Conservation (phyloP, 805 yeast species). For the Sugiyamaella smithiae region DNA sequence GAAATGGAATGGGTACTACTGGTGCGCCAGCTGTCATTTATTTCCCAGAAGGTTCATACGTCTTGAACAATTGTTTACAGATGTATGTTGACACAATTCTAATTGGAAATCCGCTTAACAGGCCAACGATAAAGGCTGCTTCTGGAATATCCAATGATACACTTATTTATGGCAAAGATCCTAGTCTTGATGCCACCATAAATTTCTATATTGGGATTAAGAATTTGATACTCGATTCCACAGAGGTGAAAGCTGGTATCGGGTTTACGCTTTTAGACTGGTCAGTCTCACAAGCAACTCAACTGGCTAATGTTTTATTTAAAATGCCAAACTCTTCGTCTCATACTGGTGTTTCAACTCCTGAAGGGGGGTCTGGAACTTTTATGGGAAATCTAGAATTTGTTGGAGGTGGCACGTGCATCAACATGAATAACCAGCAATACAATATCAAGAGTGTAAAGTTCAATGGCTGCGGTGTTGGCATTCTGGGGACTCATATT, state of each 20-base stretch:
- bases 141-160: neutral
- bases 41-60: conserved; percentile 11
- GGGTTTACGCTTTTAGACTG: conserved; percentile 6
- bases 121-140: conserved; percentile 7
- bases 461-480: conserved; percentile 10
- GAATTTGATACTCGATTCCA: conserved; percentile 7
- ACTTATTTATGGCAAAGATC: conserved; percentile 5
- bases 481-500: conserved; percentile 4
- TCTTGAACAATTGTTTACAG: conserved; percentile 1
- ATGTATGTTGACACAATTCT: conserved; percentile 10
- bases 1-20: conserved; percentile 6
- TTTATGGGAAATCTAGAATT: conserved; percentile 9
- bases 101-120: conserved; percentile 6
- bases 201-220: conserved; percentile 9
- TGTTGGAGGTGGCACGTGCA: conserved; percentile 7
- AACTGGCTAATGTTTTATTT: conserved; percentile 9
- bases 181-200: conserved; percentile 8
- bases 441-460: conserved; percentile 1
- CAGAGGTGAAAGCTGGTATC: neutral
- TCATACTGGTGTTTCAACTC: conserved; percentile 10
- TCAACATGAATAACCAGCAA: conserved; percentile 14
- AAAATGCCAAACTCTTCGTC: conserved; percentile 3
- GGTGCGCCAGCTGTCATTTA: conserved; percentile 11
- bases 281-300: conserved; percentile 14
- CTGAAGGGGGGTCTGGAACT: conserved; percentile 11